phyloP scores from a whole-genome alignment of 2,329 filamentous ascomycete genomes.

The Penicillium sp. region DNA sequence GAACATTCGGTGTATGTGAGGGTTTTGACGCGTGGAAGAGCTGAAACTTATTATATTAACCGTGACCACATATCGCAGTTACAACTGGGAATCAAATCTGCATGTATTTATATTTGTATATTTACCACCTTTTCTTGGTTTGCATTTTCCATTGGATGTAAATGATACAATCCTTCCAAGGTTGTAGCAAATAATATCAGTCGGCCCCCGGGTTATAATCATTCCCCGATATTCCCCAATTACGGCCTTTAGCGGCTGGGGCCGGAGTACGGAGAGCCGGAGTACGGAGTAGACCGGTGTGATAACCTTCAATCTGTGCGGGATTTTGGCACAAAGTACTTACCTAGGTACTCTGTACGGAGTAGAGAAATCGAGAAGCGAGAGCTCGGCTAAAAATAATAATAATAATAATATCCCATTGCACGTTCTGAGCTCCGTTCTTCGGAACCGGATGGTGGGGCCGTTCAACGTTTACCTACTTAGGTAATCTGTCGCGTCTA shows the following conservation, averaged over 20 bases:
- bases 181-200: not conserved
- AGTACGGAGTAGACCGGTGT: slow-evolving; percentile 2
- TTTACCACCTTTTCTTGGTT: not conserved
- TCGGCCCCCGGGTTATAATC: slow-evolving; percentile 1
- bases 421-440: slow-evolving; percentile 13
- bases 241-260: not conserved
- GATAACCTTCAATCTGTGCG: not conserved
- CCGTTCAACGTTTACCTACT: slow-evolving; percentile 19
- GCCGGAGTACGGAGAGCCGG: not conserved
- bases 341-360: too few species aligned
- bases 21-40: not conserved
- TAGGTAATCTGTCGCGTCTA: not conserved
- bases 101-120: not conserved
- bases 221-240: slow-evolving; percentile 2
- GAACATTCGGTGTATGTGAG: slow-evolving; percentile 1
- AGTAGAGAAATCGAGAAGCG: not conserved
- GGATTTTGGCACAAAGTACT: not conserved
- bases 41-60: not conserved
- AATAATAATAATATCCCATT: not conserved
- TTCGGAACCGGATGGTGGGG: slow-evolving; percentile 33
- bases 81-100: not conserved
- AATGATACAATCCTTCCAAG: slow-evolving; percentile 1
- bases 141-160: not conserved
- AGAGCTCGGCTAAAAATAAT: slow-evolving; percentile 4
- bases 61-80: not conserved